phyloP scores from a whole-genome alignment of 1,284 basidiomycete species.

The Ceratobasidium papillatum region DNA sequence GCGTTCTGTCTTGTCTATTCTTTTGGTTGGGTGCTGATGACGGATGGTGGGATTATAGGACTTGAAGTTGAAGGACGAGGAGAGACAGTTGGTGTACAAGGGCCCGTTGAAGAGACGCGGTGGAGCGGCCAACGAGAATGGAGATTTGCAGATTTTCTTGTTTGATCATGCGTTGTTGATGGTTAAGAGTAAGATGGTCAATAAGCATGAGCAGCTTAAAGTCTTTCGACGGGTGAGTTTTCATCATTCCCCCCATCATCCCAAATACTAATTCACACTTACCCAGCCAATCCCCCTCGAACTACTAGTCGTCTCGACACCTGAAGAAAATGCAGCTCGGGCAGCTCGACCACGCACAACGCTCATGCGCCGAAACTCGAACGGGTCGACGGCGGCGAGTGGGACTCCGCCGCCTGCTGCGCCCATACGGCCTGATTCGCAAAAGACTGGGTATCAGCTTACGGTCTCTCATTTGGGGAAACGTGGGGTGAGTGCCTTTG shows the following conservation, averaged over 20 bases:
- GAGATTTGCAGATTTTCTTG: constrained; percentile 92
- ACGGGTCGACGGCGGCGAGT: background rate
- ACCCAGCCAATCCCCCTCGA: constrained; percentile 95
- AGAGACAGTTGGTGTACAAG: constrained; percentile 92
- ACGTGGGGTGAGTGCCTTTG: constrained; percentile 62
- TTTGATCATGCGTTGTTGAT: constrained; percentile 98
- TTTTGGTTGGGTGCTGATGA: background rate
- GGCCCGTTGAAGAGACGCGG: constrained; percentile 93
- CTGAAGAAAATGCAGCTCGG: constrained; percentile 65
- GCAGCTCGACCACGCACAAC: constrained; percentile 39
- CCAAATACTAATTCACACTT: background rate
- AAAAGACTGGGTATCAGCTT: constrained; percentile 90
- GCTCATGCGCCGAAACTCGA: constrained; percentile 47
- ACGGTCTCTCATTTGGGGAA: constrained; percentile 94
- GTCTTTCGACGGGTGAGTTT: constrained; percentile 88
- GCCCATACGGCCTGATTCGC: constrained; percentile 22
- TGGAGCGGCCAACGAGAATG: constrained; percentile 73
- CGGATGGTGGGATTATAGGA: constrained; percentile 61
- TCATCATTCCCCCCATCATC: background rate
- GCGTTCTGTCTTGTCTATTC: constrained; percentile 49
- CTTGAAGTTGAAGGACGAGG: constrained; percentile 84
- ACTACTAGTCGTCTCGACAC: constrained; percentile 83
- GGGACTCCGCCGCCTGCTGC: constrained; percentile 18
- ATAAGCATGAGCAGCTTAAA: constrained; percentile 91
- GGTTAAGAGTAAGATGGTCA: constrained; percentile 78